Base-by-base conservation (phyloP, 2,329 filamentous ascomycete species). In the Apiospora saccharicola region DNA sequence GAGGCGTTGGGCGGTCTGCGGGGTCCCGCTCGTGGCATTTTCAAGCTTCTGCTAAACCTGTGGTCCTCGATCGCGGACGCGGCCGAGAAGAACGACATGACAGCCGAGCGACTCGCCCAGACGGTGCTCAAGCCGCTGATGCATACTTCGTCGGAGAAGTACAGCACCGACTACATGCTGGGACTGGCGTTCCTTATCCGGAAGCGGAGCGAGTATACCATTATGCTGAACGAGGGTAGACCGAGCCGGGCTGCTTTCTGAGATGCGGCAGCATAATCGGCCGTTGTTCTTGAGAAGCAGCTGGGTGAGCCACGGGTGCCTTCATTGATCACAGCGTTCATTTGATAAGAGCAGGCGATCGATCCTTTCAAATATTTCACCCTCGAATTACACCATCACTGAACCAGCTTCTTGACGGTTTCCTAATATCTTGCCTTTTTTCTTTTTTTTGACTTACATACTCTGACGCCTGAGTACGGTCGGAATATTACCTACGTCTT, bases 101-200 rank as follows among this genome's bases (percentile, higher is more conserved):
- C 83, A 70, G 83, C 84, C 6, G 84, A 85, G 78, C 77, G 82
- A 37, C 79, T 85, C 8, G 83, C 84, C 0, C 79, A 77, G 22
- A 77, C 81, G 13, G 74, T 85, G 5, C 74, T 85, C 73, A 82
- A 81, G 67, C 82, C 84, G 12, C 77, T 85, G 24, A 81, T 85
- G 81, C 83, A 85, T 53, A 72, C 79, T 4, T 76, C 79, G 6
- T 76, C 78, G 2, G 76, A 77, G 26, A 79, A 79, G 61, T 77
- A 81, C 70, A 78, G 80, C 49, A 84, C 83, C 1, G 83, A 85
- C 73, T 83, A 78, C 57, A 80, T 85, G 80, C 80, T 85, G n/a
- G 82, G 82, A 1, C 74, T 86, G 57, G 83, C 84, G 2, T 86
- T 85, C 72, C 73, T 86, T 71, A 85, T 86, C 47, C 81, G 84